Base-by-base conservation (phyloP, 2,329 filamentous ascomycete genomes). In the Aureobasidium leucospermi region DNA sequence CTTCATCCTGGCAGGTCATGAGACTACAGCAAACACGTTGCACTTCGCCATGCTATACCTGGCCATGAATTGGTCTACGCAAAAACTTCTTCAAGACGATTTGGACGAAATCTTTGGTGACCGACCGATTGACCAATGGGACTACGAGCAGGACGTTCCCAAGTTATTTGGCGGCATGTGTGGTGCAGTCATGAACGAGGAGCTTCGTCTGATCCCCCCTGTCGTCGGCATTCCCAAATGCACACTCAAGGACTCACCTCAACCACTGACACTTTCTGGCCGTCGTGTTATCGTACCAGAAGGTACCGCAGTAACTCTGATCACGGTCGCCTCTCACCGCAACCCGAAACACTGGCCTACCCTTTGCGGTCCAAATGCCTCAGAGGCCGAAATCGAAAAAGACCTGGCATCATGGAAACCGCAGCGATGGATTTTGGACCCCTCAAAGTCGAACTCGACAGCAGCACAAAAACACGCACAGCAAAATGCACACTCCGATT, bases 181-280 rank as follows among this genome's bases (percentile, higher is more conserved):
- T 9, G 89, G 86, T 16, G 89, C 89, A 4, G 82, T 87, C 65
- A 81, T 93, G 79, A 89, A 90, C 68, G 89, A 94, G 75, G 85
- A 86, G 39, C 78, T 94, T 57, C 84, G 90, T 10, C 67, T 91
- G 43, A 78, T 90, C 61, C 88, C 89, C 1, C 84, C 89, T 0
- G 86, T 90, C 16, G 76, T 85, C 45, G 82, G 81, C 56, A 86
- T 94, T 29, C 89, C 89, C 31, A 94, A 94, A 73, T 80, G 77
- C 13, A 78, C 76, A 1, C 62, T 69, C 28, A 69, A 68, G 6
- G 73, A 69, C 34, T 67, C 65, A 38, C 74, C 76, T 55, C 85
- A 91, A 72, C 69, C 76, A 19, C 69, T 93, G 43, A 78, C 71
- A 2, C 70, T 89, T 45, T 76, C 83, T 56, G 87, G 86, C 1